Evolutionary conservation across 768 basidiomycete species (phyloP).

Genomic region (Phlegmacium glaucopus): DNA sequence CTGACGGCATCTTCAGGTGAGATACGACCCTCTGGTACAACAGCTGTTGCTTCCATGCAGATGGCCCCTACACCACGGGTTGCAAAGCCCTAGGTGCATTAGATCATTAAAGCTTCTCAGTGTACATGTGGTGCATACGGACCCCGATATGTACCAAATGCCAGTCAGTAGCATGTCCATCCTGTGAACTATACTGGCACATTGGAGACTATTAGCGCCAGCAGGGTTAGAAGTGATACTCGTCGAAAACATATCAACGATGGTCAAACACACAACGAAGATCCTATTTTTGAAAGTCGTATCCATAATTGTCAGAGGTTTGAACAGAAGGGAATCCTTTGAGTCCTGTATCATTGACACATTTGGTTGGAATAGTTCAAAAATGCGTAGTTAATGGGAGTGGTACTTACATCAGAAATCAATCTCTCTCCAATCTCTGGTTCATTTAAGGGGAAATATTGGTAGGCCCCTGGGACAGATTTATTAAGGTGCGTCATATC

Average conservation of each 20-base stretch:
- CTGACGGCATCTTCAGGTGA: conserved; percentile 69
- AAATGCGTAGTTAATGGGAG: too few relatives aligned
- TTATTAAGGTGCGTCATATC: conserved; percentile 35
- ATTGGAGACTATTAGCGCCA: conserved; percentile 56
- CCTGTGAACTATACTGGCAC: conserved; percentile 78
- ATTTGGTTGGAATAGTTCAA: too few relatives aligned
- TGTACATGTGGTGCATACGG: conserved; percentile 21
- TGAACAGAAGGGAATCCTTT: conserved; percentile 56
- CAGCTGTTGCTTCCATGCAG: conserved; percentile 71
- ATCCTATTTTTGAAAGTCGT: conserved; percentile 73
- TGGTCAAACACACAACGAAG: conserved; percentile 46
- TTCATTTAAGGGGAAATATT: conserved; percentile 60
- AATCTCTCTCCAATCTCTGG: conserved; percentile 47
- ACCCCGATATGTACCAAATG: conserved; percentile 79
- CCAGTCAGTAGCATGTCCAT: conserved; percentile 79
- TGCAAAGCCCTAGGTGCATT: conserved; percentile 48
- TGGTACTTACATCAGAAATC: conserved; percentile 6
- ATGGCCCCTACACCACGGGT: conserved; percentile 70
- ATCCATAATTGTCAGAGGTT: conserved; percentile 58
- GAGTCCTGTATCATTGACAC: conserved; percentile 47
- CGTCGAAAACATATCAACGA: background rate
- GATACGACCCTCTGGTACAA: conserved; percentile 73
- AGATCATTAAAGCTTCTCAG: background rate
- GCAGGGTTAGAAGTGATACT: too few relatives aligned
- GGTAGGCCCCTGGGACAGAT: conserved; percentile 44